Base-by-base conservation (phyloP, 2,329 filamentous ascomycete species). In the Aureobasidium melanogenum region DNA sequence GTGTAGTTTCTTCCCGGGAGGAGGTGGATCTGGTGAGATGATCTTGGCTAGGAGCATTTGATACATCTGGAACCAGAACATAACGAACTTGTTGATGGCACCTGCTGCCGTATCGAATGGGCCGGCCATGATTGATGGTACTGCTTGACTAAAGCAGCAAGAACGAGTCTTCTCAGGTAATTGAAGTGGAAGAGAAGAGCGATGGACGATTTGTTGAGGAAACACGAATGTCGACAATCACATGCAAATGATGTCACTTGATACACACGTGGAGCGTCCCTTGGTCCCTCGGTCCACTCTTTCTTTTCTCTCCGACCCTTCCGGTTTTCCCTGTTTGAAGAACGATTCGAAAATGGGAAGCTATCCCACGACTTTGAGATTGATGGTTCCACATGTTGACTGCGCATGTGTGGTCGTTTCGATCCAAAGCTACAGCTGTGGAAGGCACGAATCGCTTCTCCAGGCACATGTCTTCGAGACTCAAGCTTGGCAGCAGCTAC, bases 1-100 rank as follows among this genome's bases (percentile, higher is more conserved):
- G 14, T 76, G 75, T n/a, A 88, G 75, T 7, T 78, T 76, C 0
- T 77, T 73, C 63, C 80, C 76, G 0, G 85, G 82, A 2, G 81
- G 78, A 0, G 89, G 89, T 5, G 89, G 85, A 5, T 75, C 79
- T 0, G 90, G 89, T 0, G 89, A 86, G 56, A 95, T 82, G 34
- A 91, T 67, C 66, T 80, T 80, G 67, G 81, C 79, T 1, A 87
- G 75, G 8, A 88, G 64, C 76, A 80, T 85, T 78, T 91, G 88
- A 38, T 85, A 72, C 32, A 89, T 60, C 64, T 85, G 79, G 72
- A 86, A 91, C 55, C 87, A 62, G 66, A 86, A 85, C 30, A 84
- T 71, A 47, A 89, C 73, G 1, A 77, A 75, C 43, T 70, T 69
- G 48, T 74, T 74, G 55, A 76, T 61, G 52, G 75, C 62, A 24